Evolutionary conservation across 345 rosid genomes (phyloP).

Genomic region (Balakata baccata): DNA sequence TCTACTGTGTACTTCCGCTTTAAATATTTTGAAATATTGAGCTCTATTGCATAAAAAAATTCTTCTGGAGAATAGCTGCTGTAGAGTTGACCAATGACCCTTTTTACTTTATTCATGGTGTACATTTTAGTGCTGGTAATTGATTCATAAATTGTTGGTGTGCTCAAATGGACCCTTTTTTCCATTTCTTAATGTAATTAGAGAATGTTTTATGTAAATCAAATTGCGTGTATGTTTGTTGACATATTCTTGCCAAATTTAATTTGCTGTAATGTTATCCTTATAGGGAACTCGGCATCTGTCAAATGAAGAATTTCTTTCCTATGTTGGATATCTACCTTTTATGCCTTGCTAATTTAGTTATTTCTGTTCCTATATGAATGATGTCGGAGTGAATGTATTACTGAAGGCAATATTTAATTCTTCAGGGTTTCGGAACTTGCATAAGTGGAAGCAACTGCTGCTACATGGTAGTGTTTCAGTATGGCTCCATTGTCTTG

Average conservation of each 20-base stretch:
- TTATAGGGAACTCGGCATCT: neutral
- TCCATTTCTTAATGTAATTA: neutral
- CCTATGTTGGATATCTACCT: neutral
- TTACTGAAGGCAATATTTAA: conserved; percentile 9
- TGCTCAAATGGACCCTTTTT: neutral
- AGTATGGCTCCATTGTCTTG: conserved; percentile 89
- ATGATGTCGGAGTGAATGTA: neutral
- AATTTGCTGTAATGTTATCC: neutral
- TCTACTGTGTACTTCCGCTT: neutral
- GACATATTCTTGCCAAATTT: neutral
- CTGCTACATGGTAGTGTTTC: conserved; percentile 85
- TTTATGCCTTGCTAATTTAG: neutral
- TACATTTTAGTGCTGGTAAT: neutral
- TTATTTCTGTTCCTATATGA: neutral
- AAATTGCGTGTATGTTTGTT: neutral
- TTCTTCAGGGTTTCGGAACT: conserved; percentile 61
- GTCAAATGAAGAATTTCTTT: neutral
- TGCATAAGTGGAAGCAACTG: conserved; percentile 69
- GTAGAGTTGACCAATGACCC: neutral
- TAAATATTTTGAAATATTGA: too few relatives aligned
- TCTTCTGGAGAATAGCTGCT: neutral
- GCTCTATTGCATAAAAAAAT: too few relatives aligned
- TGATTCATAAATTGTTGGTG: neutral
- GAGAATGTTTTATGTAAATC: neutral
- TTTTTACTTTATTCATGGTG: too few relatives aligned